phyloP scores from a whole-genome alignment of 2,329 filamentous ascomycete genomes.

The Bipolaris sorokiniana region DNA sequence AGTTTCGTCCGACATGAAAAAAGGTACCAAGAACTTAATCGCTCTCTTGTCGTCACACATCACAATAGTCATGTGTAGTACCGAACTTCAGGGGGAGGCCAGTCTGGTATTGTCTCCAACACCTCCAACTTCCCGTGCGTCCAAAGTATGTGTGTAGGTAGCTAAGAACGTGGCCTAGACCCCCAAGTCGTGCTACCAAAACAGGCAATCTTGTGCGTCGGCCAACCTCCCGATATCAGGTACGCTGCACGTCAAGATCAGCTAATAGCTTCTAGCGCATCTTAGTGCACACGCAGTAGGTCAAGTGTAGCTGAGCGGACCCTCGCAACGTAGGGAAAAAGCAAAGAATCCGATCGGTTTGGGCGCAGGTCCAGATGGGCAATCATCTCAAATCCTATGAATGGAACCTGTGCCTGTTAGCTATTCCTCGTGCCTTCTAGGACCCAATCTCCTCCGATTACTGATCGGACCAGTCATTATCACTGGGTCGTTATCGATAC shows the following conservation, averaged over 20 bases:
- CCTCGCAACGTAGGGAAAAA: neutral
- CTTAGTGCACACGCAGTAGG: neutral
- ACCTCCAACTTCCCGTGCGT: neutral
- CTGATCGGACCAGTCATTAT: neutral
- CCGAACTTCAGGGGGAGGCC: neutral
- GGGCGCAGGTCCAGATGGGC: neutral
- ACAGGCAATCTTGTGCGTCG: slow-evolving; percentile 1
- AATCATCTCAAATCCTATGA: neutral
- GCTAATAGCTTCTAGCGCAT: slow-evolving; percentile 9
- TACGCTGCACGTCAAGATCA: slow-evolving; percentile 1
- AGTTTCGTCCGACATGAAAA: neutral
- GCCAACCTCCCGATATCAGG: neutral
- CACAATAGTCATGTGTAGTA: neutral
- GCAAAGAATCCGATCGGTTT: neutral
- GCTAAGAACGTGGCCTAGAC: slow-evolving; percentile 1
- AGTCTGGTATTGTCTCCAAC: neutral
- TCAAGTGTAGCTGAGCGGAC: neutral
- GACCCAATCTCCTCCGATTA: neutral
- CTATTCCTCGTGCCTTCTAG: slow-evolving; percentile 5
- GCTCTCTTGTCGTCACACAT: neutral
- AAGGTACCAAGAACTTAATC: neutral
- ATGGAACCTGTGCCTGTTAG: neutral
- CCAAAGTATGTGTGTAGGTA: too few relatives aligned
- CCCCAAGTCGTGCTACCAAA: neutral
- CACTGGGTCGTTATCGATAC: neutral